Evolutionary conservation across 306 rosid genomes (phyloP), one percentile per base, ranked within the genome.

Genomic region (Corylus avellana): DNA sequence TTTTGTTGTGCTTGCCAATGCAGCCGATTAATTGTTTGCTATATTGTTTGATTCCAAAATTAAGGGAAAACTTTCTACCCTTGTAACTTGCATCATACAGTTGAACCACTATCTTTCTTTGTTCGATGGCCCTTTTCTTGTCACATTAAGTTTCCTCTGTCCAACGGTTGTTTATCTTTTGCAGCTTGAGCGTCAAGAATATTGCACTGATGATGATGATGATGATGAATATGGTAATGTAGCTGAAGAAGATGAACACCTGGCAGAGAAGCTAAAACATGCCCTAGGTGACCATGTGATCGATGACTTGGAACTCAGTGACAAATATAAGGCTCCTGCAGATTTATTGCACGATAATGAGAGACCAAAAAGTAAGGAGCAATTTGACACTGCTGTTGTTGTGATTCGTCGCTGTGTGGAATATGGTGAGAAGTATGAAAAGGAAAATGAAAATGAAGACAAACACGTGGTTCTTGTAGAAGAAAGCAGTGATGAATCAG

Each of bases 401-500:
- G 81, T 94, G 70, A 92, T 94, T 78, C 90, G 72, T 11, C 92
- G 94, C 22, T 88, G 92, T 83, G 85, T 88, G 77, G 98, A 92
- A 83, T 94, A 92, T 67, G 99, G 85, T 35, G 90, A 93, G 86
- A 86, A 62, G 74, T 95, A 95, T 78, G 94, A 89, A 87, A 86
- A 95, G 67, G 94, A 89, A 89, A 83, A 81, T 72, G 94, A 87
- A 78, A 88, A 85, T 78, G 86, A 84, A 12, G 75, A 81, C 77
- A 86, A 80, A 59, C 86, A 86, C 53, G 81, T 79, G 53, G 78
- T 83, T 68, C 47, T 93, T 78, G 77, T 85, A 42, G 81, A 95
- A 76, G 98, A 93, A 87, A 90, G 93, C 81, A 93, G 98, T 13
- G 96, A 93, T 79, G 99, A 95, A 58, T 91, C 93, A 39, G 97